phyloP scores from a whole-genome alignment of 768 basidiomycete species.

The Lepiota subincarnata region DNA sequence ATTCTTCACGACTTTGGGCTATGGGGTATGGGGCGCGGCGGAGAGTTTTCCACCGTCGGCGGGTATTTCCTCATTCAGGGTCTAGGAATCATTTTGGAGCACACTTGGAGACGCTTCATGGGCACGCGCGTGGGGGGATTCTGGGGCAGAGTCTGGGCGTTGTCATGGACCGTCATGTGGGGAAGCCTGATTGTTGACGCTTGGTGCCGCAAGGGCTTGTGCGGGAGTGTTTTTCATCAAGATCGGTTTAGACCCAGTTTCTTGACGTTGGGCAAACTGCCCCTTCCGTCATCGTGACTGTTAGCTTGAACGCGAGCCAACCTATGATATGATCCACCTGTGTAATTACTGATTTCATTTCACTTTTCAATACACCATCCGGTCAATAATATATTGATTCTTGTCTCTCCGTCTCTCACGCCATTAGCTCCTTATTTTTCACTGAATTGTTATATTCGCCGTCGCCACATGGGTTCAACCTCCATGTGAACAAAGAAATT shows the following conservation, averaged over 20 bases:
- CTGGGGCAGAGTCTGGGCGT: conserved; percentile 49
- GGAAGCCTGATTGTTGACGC: conserved; percentile 48
- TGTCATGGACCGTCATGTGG: conserved; percentile 42
- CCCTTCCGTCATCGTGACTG: conserved; percentile 7
- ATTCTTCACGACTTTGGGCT: conserved; percentile 55
- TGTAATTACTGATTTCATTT: background rate
- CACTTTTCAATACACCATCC: background rate
- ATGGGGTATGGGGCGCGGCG: conserved; percentile 55
- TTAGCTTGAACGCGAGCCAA: background rate
- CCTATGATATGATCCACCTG: background rate
- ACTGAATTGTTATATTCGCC: no score
- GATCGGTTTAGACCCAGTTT: conserved; percentile 30
- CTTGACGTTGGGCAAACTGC: conserved; percentile 20
- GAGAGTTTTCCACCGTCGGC: conserved; percentile 36
- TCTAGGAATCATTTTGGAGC: conserved; percentile 48
- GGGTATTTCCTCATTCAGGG: conserved; percentile 60
- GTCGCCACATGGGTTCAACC: background rate
- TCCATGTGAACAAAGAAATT: background rate
- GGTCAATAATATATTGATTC: no score
- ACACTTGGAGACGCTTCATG: conserved; percentile 37
- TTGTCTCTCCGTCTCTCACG: no score
- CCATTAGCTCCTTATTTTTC: no score
- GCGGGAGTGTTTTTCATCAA: conserved; percentile 35
- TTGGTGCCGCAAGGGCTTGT: conserved; percentile 40
- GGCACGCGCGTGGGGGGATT: conserved; percentile 46